Conservation (phyloP, 2,329 filamentous ascomycete genomes). For the Arachnopeziza araneosa region DNA sequence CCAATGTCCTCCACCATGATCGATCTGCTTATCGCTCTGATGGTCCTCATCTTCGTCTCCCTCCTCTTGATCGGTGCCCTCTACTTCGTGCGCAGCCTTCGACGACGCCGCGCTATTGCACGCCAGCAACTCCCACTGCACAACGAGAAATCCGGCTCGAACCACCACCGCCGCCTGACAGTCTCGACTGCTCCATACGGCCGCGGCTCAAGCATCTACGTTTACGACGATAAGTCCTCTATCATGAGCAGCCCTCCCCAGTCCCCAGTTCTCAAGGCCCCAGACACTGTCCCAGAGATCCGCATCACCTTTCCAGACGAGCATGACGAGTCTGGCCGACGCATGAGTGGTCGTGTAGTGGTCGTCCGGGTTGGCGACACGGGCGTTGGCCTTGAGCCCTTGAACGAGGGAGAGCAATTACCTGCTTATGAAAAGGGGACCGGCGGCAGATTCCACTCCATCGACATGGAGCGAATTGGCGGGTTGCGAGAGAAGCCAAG, state of each 20-base stretch:
- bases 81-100: conserved; percentile 65
- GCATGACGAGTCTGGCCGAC: conserved; percentile 77
- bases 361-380: conserved; percentile 88
- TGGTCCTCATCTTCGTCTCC: conserved; percentile 70
- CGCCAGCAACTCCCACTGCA: conserved; percentile 63
- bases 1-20: conserved; percentile 56
- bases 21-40: conserved; percentile 71
- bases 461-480: conserved; percentile 92
- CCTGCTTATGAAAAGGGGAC: conserved; percentile 85
- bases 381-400: conserved; percentile 79
- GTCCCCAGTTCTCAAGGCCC: conserved; percentile 64
- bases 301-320: conserved; percentile 98
- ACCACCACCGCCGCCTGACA: conserved; percentile 52
- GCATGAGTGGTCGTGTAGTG: conserved; percentile 80
- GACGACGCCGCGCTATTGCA: conserved; percentile 39
- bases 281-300: conserved; percentile 87
- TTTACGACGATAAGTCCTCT: conserved; percentile 74
- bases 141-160: conserved; percentile 41
- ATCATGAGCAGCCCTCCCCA: conserved; percentile 66
- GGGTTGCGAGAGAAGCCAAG: conserved; percentile 79
- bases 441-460: conserved; percentile 77
- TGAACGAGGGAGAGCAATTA: conserved; percentile 67
- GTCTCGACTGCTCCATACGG: conserved; percentile 43
- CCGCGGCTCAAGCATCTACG: conserved; percentile 64
- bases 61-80: conserved; percentile 64